Conservation (phyloP, 2,329 filamentous ascomycete genomes). For the Tolypocladium album region DNA sequence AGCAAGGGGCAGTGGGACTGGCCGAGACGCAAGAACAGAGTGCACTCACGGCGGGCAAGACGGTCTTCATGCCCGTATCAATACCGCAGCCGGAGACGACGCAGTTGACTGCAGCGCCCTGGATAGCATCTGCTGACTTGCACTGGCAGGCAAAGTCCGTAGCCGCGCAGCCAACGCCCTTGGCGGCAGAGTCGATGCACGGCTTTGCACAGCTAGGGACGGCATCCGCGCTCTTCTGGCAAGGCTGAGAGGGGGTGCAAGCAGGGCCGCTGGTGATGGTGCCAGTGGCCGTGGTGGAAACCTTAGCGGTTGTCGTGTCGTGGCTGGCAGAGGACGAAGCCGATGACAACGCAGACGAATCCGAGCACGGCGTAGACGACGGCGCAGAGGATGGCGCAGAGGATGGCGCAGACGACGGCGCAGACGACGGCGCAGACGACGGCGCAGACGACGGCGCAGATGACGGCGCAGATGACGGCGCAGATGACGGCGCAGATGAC, state of each 20-base stretch:
- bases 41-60: too few species aligned
- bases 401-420: too few species aligned
- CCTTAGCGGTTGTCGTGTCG: not conserved
- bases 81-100: conserved; percentile 11
- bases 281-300: not conserved
- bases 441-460: too few species aligned
- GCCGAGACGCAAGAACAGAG: conserved; percentile 12
- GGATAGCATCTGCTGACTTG: conserved; percentile 10
- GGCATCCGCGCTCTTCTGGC: conserved; percentile 12
- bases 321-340: too few species aligned
- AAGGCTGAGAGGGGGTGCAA: conserved; percentile 5
- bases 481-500: too few species aligned
- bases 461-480: too few species aligned
- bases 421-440: too few species aligned
- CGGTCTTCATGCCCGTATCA: conserved; percentile 1
- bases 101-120: conserved; percentile 9
- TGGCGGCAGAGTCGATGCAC: conserved; percentile 15
- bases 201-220: conserved; percentile 11
- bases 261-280: not conserved
- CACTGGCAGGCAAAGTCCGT: conserved; percentile 15
- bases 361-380: too few species aligned
- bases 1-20: conserved; percentile 7
- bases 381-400: too few species aligned
- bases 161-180: conserved; percentile 9
- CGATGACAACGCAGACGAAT: too few species aligned